Conservation (phyloP, 176 grass and related monocot genomes). For the Chloris gayana region DNA sequence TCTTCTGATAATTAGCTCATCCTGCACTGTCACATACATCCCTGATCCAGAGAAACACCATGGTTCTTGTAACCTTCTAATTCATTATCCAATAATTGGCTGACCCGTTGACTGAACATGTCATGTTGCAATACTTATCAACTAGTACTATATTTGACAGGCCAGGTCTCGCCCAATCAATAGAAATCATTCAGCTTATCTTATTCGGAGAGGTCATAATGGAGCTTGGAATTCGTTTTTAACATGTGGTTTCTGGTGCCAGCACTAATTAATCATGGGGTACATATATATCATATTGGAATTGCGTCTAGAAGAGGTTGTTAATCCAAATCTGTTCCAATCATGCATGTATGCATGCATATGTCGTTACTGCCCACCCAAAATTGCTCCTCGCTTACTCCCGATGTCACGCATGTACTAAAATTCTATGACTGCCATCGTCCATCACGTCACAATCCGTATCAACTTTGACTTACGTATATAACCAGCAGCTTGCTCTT, state of each 20-base stretch:
- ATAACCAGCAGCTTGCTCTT: not conserved
- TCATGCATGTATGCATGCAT: not conserved
- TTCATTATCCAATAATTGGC: too few species aligned
- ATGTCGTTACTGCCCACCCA: not conserved
- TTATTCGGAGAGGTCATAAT: not conserved
- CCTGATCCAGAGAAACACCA: not conserved
- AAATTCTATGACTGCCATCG: not conserved
- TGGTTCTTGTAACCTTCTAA: too few species aligned
- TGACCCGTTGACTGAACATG: too few species aligned
- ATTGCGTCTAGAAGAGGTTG: not conserved
- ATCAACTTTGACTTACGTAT: not conserved
- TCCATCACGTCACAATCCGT: not conserved
- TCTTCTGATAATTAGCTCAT: not conserved
- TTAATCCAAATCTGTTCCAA: not conserved
- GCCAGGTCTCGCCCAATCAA: not conserved
- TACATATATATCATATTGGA: not conserved
- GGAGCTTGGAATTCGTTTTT: not conserved
- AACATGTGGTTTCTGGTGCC: not conserved
- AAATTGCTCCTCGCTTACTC: not conserved
- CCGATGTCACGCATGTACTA: not conserved
- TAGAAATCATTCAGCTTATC: not conserved
- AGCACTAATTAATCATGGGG: not conserved
- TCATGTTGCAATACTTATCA: too few species aligned
- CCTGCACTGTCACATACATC: not conserved
- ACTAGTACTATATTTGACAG: too few species aligned